Evolutionary conservation across 805 yeast species (phyloP).

Genomic region (Metschnikowia drakensbergensis): DNA sequence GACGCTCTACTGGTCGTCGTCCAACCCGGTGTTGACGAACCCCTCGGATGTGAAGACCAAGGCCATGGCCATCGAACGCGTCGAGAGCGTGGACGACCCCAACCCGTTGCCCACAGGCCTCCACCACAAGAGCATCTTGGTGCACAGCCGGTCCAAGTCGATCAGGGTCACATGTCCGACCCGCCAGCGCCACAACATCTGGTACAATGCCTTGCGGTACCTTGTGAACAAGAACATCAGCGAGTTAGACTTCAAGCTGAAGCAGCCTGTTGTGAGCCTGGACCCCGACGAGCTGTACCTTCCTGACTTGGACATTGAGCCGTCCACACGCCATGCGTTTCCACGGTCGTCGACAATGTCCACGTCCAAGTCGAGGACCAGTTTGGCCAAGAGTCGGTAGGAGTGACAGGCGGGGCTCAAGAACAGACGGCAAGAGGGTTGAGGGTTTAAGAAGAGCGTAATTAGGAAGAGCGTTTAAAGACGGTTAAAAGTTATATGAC

Average conservation of each 20-base stretch:
- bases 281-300: constrained; percentile 6
- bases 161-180: constrained; percentile 85
- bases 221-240: constrained; percentile 63
- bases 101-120: constrained; percentile 89
- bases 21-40: constrained; percentile 71
- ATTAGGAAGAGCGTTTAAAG: too few relatives aligned
- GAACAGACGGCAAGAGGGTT: too few relatives aligned
- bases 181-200: constrained; percentile 80
- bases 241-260: constrained; percentile 45
- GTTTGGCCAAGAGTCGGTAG: not conserved
- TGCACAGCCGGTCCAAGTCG: constrained; percentile 62
- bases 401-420: too few relatives aligned
- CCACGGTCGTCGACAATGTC: constrained; percentile 17
- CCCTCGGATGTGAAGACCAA: constrained; percentile 65
- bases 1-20: constrained; percentile 84
- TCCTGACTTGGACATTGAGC: constrained; percentile 13
- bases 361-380: constrained; percentile 9
- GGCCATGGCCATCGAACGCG: constrained; percentile 75
- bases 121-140: constrained; percentile 76
- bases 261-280: not conserved
- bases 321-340: constrained; percentile 18
- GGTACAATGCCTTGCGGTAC: constrained; percentile 83
- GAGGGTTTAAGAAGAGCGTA: too few relatives aligned
- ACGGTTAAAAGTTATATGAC: too few relatives aligned
- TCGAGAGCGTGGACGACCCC: constrained; percentile 75